These are phyloP conservation scores for Dendryphion nanum DNA, from an alignment of 2,329 filamentous ascomycete species.

Conservation along the genomic window DNA sequence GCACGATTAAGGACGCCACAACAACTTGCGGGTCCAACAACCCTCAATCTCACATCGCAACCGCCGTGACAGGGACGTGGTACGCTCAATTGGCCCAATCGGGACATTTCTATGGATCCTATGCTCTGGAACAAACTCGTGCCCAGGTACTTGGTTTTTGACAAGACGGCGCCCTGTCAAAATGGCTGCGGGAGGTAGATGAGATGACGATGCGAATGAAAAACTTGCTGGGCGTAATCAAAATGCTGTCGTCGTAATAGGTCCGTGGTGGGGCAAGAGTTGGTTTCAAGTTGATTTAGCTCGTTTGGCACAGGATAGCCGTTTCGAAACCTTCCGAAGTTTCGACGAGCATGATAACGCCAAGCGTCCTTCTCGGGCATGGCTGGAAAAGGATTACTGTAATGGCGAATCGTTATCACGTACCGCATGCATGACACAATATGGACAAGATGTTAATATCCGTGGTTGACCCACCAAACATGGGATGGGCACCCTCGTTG, in stretches of 20 bases:
- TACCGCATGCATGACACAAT: too few species aligned
- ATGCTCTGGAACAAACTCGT: not conserved
- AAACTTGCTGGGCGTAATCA: slow-evolving; percentile 6
- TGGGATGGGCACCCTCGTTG: too few species aligned
- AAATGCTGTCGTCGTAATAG: slow-evolving; percentile 8
- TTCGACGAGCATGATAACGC: too few species aligned
- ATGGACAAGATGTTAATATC: too few species aligned
- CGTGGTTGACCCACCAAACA: too few species aligned
- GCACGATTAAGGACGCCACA: not conserved
- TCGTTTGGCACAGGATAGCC: slow-evolving; percentile 10
- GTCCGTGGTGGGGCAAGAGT: not conserved
- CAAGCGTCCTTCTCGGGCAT: too few species aligned
- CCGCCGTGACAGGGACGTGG: slow-evolving; percentile 11
- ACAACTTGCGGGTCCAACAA: slow-evolving; percentile 12
- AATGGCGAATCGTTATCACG: too few species aligned
- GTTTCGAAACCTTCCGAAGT: slow-evolving; percentile 24
- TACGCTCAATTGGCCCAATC: slow-evolving; percentile 2
- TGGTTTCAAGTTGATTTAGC: slow-evolving; percentile 15
- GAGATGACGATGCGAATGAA: slow-evolving; percentile 13
- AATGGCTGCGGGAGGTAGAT: slow-evolving; percentile 21
- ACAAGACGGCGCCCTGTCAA: not conserved
- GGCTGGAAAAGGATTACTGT: too few species aligned
- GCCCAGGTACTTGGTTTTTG: not conserved
- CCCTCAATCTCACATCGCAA: slow-evolving; percentile 18
- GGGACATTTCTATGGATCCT: not conserved